Conservation (phyloP, 192 early-diverging fungal genomes). For the Coemansia pectinata region DNA sequence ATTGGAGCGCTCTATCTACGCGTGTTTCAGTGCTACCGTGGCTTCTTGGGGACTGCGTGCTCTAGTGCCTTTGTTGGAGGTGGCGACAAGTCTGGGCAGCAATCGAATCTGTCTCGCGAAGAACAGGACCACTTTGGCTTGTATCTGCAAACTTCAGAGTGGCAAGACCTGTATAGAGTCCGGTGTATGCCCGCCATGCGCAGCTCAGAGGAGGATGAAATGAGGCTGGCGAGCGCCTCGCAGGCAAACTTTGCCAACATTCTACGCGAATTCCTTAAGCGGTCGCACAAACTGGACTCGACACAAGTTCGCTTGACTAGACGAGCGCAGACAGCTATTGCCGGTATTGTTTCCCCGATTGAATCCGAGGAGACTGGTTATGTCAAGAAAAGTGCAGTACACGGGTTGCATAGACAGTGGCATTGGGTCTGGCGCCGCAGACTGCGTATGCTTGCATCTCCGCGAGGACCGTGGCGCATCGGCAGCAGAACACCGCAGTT, state of each 20-base stretch:
- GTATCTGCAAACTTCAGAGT: slow-evolving; percentile 18
- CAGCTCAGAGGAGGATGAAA: slow-evolving; percentile 34
- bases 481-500: background rate
- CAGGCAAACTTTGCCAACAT: slow-evolving; percentile 23
- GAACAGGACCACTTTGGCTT: slow-evolving; percentile 15
- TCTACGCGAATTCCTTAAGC: slow-evolving; percentile 21
- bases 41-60: background rate
- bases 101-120: background rate
- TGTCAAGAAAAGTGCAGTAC: slow-evolving; percentile 12
- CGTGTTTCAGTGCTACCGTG: slow-evolving; percentile 28
- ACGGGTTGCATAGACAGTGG: slow-evolving; percentile 23
- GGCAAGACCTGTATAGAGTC: slow-evolving; percentile 37
- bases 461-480: slow-evolving; percentile 34
- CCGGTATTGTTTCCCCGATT: slow-evolving; percentile 27
- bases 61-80: background rate
- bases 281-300: slow-evolving; percentile 16
- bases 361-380: slow-evolving; percentile 28
- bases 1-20: slow-evolving; percentile 30
- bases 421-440: slow-evolving; percentile 30
- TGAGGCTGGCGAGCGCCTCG: slow-evolving; percentile 19
- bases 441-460: slow-evolving; percentile 19
- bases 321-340: slow-evolving; percentile 27
- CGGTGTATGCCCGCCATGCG: slow-evolving; percentile 47
- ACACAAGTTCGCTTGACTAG: slow-evolving; percentile 25
- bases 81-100: background rate